Evolutionary conservation across 352 stramenopile species (phyloP), one percentile per base, ranked within the genome.

Genomic region (Pythium pyrilobum): DNA sequence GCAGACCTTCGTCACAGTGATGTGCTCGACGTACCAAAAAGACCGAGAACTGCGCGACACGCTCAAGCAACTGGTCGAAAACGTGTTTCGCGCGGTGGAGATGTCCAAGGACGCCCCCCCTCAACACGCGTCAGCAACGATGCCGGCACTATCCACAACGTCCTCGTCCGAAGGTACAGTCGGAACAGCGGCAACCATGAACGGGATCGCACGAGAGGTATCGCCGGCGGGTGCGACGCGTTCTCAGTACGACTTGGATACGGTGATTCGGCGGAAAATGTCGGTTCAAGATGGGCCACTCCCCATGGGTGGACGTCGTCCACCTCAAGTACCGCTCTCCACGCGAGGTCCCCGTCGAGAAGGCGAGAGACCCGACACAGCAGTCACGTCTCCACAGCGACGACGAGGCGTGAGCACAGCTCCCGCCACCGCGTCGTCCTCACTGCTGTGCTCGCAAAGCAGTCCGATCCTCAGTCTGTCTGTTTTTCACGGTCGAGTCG

Each of bases 21-120:
- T 93, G 82, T 87, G 80, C 36, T 82, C 78, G 10, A 91, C 78
- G 40, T 93, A 93, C 50, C 72, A 89, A 52, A 90, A 90, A 48
- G 77, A 64, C 0, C 69, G 61, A 42, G 80, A 93, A 21, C 56
- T 93, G 12, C 56, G 80, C 16, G 69, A 81, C 15, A 93, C 81
- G 13, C 64, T 93, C 4, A 84, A 80, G 36, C 80, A 93, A 39
- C 71, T 93, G 6, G 82, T 87, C 10, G 80, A 89, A 29, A 93
- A 93, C 48, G 79, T 93, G 10, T 75, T 78, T 50, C 82, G 80
- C 15, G 82, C 82, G 3, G 66, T 93, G 2, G 80, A 89, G 34
- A 64, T 93, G 64, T 93, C 82, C 2, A 91, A 85, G 53, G 78
- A 89, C 36, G 71, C 76, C 1, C 73, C 77, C 15, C 57, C 71